phyloP scores from a whole-genome alignment of 352 stramenopile genomes.

The Phytophthora nicotianae region DNA sequence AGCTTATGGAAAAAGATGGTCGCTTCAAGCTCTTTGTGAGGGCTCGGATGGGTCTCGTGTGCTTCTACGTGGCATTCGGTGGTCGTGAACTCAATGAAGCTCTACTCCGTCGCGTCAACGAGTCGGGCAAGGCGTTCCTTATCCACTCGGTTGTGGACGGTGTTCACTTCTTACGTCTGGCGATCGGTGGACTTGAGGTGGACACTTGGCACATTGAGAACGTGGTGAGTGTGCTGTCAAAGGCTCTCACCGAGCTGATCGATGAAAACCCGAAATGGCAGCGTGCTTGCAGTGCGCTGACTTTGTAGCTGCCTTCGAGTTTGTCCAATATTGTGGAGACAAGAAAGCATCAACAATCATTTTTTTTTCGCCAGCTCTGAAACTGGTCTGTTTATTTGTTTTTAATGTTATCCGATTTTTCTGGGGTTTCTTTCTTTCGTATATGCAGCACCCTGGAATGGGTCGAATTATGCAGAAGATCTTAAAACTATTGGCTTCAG shows the following conservation, averaged over 20 bases:
- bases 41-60: slow-evolving; percentile 62
- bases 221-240: slow-evolving; percentile 40
- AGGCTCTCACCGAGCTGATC: slow-evolving; percentile 39
- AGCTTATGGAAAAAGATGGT: slow-evolving; percentile 42
- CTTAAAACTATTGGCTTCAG: slow-evolving; percentile 2
- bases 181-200: slow-evolving; percentile 54
- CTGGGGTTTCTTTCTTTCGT: neutral
- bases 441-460: neutral
- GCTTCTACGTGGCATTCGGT: slow-evolving; percentile 59
- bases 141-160: slow-evolving; percentile 70
- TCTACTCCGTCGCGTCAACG: slow-evolving; percentile 61
- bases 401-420: slow-evolving; percentile 13
- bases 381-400: slow-evolving; percentile 18
- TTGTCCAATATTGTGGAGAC: neutral
- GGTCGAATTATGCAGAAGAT: neutral
- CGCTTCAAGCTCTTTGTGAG: slow-evolving; percentile 61
- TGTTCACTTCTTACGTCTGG: slow-evolving; percentile 58
- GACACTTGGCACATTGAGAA: slow-evolving; percentile 53
- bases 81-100: slow-evolving; percentile 50
- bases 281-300: neutral
- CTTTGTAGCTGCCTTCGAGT: no score
- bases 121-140: slow-evolving; percentile 61
- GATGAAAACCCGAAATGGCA: slow-evolving; percentile 42
- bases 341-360: neutral
- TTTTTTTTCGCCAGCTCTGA: slow-evolving; percentile 9